Conservation (phyloP, 495 filamentous ascomycete genomes). For the Talaromyces proteolyticus region DNA sequence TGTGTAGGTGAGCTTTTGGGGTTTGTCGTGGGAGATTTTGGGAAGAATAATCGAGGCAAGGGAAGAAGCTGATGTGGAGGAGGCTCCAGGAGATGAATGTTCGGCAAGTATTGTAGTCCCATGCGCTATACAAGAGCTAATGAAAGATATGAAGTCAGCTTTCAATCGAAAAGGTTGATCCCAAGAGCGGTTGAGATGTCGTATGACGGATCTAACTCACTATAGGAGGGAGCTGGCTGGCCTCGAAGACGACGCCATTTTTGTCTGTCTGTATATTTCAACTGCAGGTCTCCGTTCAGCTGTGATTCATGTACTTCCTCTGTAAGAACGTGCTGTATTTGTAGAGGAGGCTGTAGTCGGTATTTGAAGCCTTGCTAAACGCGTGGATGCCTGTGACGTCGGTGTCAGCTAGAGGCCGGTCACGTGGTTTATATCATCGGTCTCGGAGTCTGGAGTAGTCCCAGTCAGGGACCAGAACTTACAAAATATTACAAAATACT, state of each 20-base stretch:
- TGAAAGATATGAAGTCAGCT: constrained; percentile 11
- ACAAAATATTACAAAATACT: too few relatives aligned
- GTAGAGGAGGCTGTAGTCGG: not conserved
- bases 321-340: too few relatives aligned
- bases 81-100: constrained; percentile 69
- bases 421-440: too few relatives aligned
- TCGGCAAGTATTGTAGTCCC: constrained; percentile 88
- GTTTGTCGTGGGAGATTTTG: constrained; percentile 75
- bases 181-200: not conserved
- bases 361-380: not conserved
- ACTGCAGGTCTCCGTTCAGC: too few relatives aligned
- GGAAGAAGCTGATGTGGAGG: constrained; percentile 66
- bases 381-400: constrained; percentile 1
- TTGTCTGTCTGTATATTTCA: constrained; percentile 14
- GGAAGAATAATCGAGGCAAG: constrained; percentile 93
- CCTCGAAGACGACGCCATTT: constrained; percentile 78
- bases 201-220: too few relatives aligned
- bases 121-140: constrained; percentile 85
- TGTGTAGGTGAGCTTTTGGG: constrained; percentile 91
- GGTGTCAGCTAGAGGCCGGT: not conserved
- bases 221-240: constrained; percentile 73
- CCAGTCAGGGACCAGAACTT: too few relatives aligned
- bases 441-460: too few relatives aligned
- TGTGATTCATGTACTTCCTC: too few relatives aligned
- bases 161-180: constrained; percentile 1